Evolutionary conservation across 179 eudicot species (phyloP), one percentile per base, ranked within the genome.

Genomic region (Beta macrorhiza): DNA sequence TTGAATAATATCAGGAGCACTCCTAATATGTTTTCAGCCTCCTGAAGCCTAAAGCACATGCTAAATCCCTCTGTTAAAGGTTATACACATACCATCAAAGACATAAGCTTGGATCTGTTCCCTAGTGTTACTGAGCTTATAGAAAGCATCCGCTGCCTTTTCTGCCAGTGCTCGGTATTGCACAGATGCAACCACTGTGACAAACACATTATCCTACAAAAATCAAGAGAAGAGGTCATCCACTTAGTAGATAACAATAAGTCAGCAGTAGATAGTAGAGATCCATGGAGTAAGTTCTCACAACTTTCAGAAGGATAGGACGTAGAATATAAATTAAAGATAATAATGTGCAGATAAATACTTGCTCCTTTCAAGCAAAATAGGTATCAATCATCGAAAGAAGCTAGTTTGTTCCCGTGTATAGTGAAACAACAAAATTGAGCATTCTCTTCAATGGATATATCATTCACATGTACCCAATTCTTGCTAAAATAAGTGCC

Each of bases 41-140:
- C 25, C 22, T 57, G 67, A 65, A 79, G 76, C 49, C 55, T 22
- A 52, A 16, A 74, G 9, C 56, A 20, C 1, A 52, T 4, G 5
- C 6, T 0, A 64, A n/a, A 51, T 10, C 22, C 19, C 45, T 14
- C 15, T 42, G 22, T 53, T 51, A 58, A 57, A 61, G 14, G 52
- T 57, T n/a, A 61, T 44, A 57, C 37, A 25, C 89, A 71, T 86
- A 88, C 90, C 90, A 82, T 88, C 90, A 64, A 88, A 88, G 65
- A 88, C 90, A 86, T 88, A 88, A 37, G 90, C 90, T 86, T 88
- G 90, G 72, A 88, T 85, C 67, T 88, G 88, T 72, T 82, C 90
- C 79, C 85, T 83, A 51, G 88, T 82, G 85, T 88, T 85, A 80
- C 85, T 85, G 79, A 88, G 88, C 64, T 82, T 85, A 55, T 88